These are phyloP conservation scores for Hypericum androsaemum DNA, from an alignment of 345 rosid species.

Conservation along the genomic window DNA sequence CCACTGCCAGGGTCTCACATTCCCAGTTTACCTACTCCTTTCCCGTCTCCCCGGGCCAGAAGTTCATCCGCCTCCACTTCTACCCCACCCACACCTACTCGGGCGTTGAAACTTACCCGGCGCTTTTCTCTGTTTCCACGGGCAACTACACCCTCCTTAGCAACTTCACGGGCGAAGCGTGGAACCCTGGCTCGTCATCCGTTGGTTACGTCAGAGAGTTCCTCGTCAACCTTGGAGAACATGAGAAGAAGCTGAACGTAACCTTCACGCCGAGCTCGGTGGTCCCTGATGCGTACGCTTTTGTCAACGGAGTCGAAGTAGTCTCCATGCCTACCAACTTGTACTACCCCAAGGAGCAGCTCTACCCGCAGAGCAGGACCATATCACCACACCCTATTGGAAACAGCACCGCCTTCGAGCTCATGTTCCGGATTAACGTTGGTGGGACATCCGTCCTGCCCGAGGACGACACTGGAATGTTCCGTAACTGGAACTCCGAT, in stretches of 20 bases:
- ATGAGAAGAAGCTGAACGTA: constrained; percentile 15
- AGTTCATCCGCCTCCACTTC: constrained; percentile 13
- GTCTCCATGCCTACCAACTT: constrained; percentile 30
- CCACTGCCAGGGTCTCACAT: constrained; percentile 6
- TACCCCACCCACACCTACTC: constrained; percentile 5
- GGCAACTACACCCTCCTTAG: constrained; percentile 7
- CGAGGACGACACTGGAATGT: neutral
- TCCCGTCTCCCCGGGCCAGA: constrained; percentile 6
- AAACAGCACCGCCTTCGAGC: neutral
- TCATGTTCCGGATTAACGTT: neutral
- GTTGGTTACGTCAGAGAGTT: constrained; percentile 4
- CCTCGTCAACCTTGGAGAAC: neutral
- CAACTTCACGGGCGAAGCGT: neutral
- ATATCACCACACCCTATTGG: neutral
- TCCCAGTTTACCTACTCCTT: constrained; percentile 8
- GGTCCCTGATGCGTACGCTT: constrained; percentile 15
- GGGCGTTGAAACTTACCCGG: neutral
- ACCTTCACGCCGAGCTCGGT: constrained; percentile 22
- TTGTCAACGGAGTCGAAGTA: constrained; percentile 31
- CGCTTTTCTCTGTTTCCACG: constrained; percentile 2
- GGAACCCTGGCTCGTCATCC: too few relatives aligned
- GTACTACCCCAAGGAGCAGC: constrained; percentile 8
- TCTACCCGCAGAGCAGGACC: neutral
- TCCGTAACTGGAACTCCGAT: neutral
- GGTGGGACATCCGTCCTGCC: neutral